Evolutionary conservation across 2,329 filamentous ascomycete genomes (phyloP), one percentile per base, ranked within the genome.

Genomic region (Phyllosticta citribraziliensis): DNA sequence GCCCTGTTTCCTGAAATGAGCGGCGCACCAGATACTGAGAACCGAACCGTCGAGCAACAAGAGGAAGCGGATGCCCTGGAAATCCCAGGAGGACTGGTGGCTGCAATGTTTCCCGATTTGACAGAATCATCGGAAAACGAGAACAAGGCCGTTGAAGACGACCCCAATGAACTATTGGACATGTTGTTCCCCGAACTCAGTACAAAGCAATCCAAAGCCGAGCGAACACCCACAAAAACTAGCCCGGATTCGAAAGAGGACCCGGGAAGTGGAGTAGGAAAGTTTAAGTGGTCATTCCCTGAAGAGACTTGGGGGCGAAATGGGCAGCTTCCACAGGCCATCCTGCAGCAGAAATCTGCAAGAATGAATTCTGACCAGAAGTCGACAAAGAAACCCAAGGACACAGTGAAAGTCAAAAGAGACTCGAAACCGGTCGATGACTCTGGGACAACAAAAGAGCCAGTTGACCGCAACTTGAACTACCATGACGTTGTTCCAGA

Each of bases 71-170:
- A 47, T 47, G 14, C 6, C n/a, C 20, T 10, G 52, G 52, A 53
- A 24, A 12, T n/a, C 19, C 17, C 25, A 30, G 25, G n/a, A 17
- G 19, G 40, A 17, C 58, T 60, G 12, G 24, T 56, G 5, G 20
- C 2, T 20, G 56, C 54, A 40, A 14, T 62, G 17, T 62, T 62
- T n/a, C 60, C 60, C 5, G 60, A 62, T 22, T 5, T 62, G 11
- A 35, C 47, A 11, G 24, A 51, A 12, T 40, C 35, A 12, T 5
- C 22, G 27, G 9, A 30, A 2, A 10, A 30, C 6, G 9, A 30
- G 27, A 30, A 30, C 3, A 10, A 30, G 27, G 27, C 27, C 27
- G 27, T 30, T 3, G 11, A 12, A 40, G 35, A 40, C 4, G 17
- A 17, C 12, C 35, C 12, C 9, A 11, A 47, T n/a, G 40, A 4